A percentile compares a stretch with the other conserved stretches of the same genome.
Conservation (phyloP, 108 stramenopile species). For the Pseudonitzschia multiseries region DNA sequence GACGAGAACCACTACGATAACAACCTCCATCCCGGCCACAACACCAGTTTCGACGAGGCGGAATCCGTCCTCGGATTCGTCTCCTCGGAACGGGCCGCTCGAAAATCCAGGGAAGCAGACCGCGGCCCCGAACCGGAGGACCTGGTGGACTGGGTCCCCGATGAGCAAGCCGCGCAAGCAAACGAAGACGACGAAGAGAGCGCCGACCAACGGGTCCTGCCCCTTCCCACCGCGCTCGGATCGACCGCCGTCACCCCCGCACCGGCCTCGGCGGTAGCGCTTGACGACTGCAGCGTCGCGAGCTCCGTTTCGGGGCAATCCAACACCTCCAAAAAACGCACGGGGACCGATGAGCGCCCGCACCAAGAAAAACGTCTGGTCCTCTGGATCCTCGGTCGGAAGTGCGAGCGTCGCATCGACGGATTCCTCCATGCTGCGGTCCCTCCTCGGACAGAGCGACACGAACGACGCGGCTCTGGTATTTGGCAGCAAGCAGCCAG, state of each 20-base stretch:
- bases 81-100: not conserved
- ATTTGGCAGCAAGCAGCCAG: not conserved
- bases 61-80: not conserved
- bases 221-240: slow-evolving; percentile 16
- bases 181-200: slow-evolving; percentile 7
- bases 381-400: not conserved
- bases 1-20: not conserved
- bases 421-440: slow-evolving; percentile 29
- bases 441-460: slow-evolving; percentile 24
- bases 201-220: not conserved
- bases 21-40: no score
- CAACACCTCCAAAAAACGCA: not conserved
- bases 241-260: not conserved
- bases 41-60: not conserved
- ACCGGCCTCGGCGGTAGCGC: not conserved
- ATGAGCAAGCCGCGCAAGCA: slow-evolving; percentile 3
- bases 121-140: not conserved
- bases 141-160: slow-evolving; percentile 5
- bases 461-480: slow-evolving; percentile 32
- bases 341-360: slow-evolving; percentile 14
- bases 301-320: not conserved
- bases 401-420: slow-evolving; percentile 8
- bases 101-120: not conserved
- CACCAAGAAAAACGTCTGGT: not conserved
- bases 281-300: not conserved